Percentiles rank a stretch among this genome's conserved stretches.
These are phyloP conservation scores for Scleromitrula shiraiana DNA, from an alignment of 2,329 filamentous ascomycete species.

Conservation along the genomic window DNA sequence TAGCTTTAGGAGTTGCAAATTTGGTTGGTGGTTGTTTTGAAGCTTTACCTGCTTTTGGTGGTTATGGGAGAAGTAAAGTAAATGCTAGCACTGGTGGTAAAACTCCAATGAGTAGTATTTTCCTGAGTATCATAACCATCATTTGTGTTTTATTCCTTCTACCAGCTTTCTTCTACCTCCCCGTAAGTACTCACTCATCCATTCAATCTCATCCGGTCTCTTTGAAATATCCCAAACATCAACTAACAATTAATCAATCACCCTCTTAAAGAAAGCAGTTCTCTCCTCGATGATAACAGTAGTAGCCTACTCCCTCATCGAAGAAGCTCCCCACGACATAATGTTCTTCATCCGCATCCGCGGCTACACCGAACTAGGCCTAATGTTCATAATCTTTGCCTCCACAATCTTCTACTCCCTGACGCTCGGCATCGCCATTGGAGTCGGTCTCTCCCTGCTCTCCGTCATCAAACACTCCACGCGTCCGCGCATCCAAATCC, in stretches of 20 bases:
- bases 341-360: constrained; percentile 79
- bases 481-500: constrained; percentile 87
- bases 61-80: constrained; percentile 92
- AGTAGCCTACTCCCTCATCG: constrained; percentile 87
- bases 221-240: not conserved
- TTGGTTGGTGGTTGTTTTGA: constrained; percentile 87
- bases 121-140: constrained; percentile 75
- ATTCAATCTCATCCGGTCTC: constrained; percentile 8
- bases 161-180: constrained; percentile 90
- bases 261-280: constrained; percentile 83
- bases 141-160: constrained; percentile 74
- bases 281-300: constrained; percentile 91
- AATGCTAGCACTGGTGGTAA: constrained; percentile 87
- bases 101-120: constrained; percentile 87
- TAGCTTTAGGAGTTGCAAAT: constrained; percentile 85
- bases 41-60: constrained; percentile 87
- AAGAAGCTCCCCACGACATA: constrained; percentile 91
- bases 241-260: constrained; percentile 12
- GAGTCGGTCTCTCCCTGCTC: constrained; percentile 82
- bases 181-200: constrained; percentile 51
- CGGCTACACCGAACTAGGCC: constrained; percentile 74
- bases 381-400: constrained; percentile 86
- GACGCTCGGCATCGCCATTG: constrained; percentile 85
- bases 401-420: constrained; percentile 94
- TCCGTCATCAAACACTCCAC: constrained; percentile 87